These are phyloP conservation scores for Hymenoscyphus fraxineus DNA, from an alignment of 2,329 filamentous ascomycete species.

Conservation along the genomic window DNA sequence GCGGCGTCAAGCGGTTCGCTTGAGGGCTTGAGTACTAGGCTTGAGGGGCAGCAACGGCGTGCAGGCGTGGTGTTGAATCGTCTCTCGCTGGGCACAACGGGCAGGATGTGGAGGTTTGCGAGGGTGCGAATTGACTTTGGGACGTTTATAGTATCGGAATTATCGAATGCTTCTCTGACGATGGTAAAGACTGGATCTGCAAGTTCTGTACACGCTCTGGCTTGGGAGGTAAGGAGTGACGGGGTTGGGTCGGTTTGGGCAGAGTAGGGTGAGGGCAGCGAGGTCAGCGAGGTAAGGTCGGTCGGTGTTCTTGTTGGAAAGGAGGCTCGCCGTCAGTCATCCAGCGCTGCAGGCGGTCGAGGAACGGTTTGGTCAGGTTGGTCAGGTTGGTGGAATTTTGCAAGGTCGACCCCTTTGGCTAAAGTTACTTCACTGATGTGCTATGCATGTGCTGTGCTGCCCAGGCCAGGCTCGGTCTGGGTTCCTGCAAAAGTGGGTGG, in stretches of 20 bases:
- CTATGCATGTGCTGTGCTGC: background rate
- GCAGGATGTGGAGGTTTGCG: too few relatives aligned
- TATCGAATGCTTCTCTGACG: conserved; percentile 1
- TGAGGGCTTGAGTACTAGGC: too few relatives aligned
- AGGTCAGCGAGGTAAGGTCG: conserved; percentile 10
- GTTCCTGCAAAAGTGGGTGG: background rate
- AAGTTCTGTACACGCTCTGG: background rate
- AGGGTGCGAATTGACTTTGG: background rate
- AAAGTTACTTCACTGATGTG: background rate
- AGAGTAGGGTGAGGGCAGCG: background rate
- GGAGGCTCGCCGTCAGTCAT: conserved; percentile 5
- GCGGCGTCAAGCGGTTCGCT: conserved; percentile 15
- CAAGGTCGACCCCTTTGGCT: background rate
- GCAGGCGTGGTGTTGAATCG: background rate
- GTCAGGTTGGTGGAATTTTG: background rate
- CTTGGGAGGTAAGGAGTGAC: conserved; percentile 10
- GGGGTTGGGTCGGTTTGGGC: background rate
- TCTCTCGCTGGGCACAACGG: background rate
- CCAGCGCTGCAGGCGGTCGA: conserved; percentile 8
- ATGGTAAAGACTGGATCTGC: conserved; percentile 23
- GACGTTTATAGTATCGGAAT: background rate
- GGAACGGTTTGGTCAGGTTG: background rate
- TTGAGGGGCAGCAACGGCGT: background rate
- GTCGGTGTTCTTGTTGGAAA: background rate
- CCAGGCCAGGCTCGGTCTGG: background rate